phyloP scores from a whole-genome alignment of 2,329 filamentous ascomycete genomes.

The Gliomastix tumulicola region DNA sequence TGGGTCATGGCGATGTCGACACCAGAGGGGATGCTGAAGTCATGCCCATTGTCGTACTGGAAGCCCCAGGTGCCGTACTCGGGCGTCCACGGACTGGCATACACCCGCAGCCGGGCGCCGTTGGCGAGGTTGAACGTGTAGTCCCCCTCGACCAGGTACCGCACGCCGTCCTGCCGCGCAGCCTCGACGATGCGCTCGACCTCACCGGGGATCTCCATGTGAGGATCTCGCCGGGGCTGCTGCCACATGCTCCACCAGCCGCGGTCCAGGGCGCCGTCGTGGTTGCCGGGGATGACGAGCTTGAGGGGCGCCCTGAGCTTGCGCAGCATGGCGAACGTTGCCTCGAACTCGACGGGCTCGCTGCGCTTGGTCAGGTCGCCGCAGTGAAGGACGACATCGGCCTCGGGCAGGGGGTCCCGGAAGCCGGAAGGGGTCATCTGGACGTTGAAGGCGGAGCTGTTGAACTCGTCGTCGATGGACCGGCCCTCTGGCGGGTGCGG shows the following conservation, averaged over 20 bases:
- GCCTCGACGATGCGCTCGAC: constrained; percentile 27
- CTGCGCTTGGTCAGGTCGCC: constrained; percentile 42
- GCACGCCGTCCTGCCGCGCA: constrained; percentile 28
- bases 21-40: constrained; percentile 22
- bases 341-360: constrained; percentile 28
- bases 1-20: constrained; percentile 47
- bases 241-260: constrained; percentile 8
- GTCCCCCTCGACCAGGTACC: constrained; percentile 39
- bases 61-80: constrained; percentile 38
- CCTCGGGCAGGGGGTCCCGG: constrained; percentile 19
- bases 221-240: not conserved
- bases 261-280: constrained; percentile 41
- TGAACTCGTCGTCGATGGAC: constrained; percentile 15
- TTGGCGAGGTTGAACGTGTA: constrained; percentile 40
- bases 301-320: constrained; percentile 40
- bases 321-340: constrained; percentile 32
- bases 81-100: constrained; percentile 47
- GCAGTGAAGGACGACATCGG: constrained; percentile 45
- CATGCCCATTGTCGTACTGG: constrained; percentile 35
- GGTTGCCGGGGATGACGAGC: constrained; percentile 48
- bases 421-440: constrained; percentile 14
- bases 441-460: constrained; percentile 5
- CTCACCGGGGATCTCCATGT: not conserved
- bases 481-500: constrained; percentile 4
- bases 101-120: constrained; percentile 40